Evolutionary conservation across 2,329 filamentous ascomycete genomes (phyloP).

Genomic region (Penicillium sp.): DNA sequence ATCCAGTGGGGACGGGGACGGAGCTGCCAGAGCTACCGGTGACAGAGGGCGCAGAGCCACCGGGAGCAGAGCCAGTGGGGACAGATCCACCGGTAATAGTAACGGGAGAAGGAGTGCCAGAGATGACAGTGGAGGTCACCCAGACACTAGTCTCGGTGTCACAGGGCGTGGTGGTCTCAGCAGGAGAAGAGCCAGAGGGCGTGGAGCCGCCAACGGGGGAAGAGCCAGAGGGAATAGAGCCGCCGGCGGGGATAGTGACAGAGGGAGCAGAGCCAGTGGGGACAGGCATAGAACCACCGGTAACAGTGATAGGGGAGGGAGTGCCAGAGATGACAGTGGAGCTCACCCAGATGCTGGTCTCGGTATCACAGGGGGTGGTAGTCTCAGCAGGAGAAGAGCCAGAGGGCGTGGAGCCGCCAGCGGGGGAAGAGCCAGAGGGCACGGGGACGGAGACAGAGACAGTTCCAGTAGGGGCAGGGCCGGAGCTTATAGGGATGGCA

Average conservation of each 20-base stretch:
- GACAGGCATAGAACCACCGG: slow-evolving; percentile 1
- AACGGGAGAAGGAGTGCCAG: not conserved
- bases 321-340: slow-evolving; percentile 9
- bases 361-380: slow-evolving; percentile 18
- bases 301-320: not conserved
- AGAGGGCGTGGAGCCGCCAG: slow-evolving; percentile 2
- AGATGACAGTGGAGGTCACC: slow-evolving; percentile 10
- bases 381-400: slow-evolving; percentile 8
- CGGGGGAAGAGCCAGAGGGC: slow-evolving; percentile 5
- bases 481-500: slow-evolving; percentile 6
- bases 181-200: slow-evolving; percentile 4
- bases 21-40: not conserved
- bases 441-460: not conserved
- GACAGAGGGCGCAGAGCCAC: slow-evolving; percentile 5
- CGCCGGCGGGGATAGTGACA: not conserved
- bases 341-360: slow-evolving; percentile 12
- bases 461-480: slow-evolving; percentile 6
- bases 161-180: slow-evolving; percentile 16
- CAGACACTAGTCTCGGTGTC: slow-evolving; percentile 15
- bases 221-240: slow-evolving; percentile 4
- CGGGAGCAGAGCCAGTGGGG: slow-evolving; percentile 5
- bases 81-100: not conserved
- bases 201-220: not conserved
- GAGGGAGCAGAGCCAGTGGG: slow-evolving; percentile 4
- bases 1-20: slow-evolving; percentile 4